Evolutionary conservation across 2,329 filamentous ascomycete genomes (phyloP).

Genomic region (Microcyclosporella mali): DNA sequence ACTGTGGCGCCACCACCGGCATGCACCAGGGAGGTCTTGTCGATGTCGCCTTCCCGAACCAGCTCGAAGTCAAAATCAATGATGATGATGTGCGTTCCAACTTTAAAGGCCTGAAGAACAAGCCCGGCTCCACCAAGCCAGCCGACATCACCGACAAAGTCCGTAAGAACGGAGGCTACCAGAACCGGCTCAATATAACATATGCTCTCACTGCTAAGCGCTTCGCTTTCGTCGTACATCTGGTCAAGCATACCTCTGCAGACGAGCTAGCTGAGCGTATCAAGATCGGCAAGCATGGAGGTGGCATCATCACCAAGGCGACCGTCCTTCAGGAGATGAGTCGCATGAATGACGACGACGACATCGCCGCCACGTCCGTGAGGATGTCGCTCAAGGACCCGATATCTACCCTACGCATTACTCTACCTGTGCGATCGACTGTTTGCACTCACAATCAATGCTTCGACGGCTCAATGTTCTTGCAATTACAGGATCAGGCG

Average conservation of each 20-base stretch:
- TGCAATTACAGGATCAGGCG: constrained; percentile 90
- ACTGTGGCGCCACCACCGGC: constrained; percentile 57
- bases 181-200: constrained; percentile 75
- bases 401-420: constrained; percentile 75
- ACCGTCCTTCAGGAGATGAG: constrained; percentile 74
- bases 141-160: constrained; percentile 80
- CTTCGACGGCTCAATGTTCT: constrained; percentile 86
- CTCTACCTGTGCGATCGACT: constrained; percentile 70
- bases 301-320: constrained; percentile 64
- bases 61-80: constrained; percentile 89
- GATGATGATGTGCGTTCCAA: constrained; percentile 86
- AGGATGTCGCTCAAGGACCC: constrained; percentile 91
- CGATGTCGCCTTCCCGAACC: constrained; percentile 83
- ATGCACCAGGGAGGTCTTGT: constrained; percentile 51
- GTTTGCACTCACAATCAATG: constrained; percentile 87
- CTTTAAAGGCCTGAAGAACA: constrained; percentile 88
- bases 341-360: constrained; percentile 69
- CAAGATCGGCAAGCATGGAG: constrained; percentile 47
- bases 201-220: constrained; percentile 85
- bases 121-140: constrained; percentile 86
- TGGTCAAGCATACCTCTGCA: constrained; percentile 69
- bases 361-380: constrained; percentile 82
- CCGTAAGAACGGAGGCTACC: constrained; percentile 62
- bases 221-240: constrained; percentile 57
- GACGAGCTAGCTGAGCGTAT: constrained; percentile 65